These are phyloP conservation scores for Hyphopichia fennica DNA, from an alignment of 1,139 yeast species.

Conservation along the genomic window DNA sequence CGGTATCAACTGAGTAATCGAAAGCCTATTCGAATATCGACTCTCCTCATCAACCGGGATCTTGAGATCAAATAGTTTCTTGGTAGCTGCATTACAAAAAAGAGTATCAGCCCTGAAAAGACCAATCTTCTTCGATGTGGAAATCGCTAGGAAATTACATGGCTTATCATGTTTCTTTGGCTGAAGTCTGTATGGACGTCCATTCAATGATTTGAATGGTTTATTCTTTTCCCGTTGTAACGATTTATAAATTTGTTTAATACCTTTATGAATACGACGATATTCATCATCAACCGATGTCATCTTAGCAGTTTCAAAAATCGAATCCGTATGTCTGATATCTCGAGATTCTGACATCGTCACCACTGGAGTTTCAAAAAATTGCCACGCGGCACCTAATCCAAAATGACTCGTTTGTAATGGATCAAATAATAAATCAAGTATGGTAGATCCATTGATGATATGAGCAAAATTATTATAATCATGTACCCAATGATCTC, in stretches of 20 bases:
- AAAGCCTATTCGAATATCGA: slow-evolving; percentile 50
- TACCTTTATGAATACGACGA: slow-evolving; percentile 30
- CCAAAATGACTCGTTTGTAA: slow-evolving; percentile 46
- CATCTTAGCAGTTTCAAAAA: slow-evolving; percentile 17
- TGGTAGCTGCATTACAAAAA: slow-evolving; percentile 52
- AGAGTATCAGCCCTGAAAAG: slow-evolving; percentile 52
- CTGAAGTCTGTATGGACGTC: slow-evolving; percentile 9
- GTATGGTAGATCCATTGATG: slow-evolving; percentile 33
- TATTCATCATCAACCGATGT: slow-evolving; percentile 39
- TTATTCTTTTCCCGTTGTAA: neutral
- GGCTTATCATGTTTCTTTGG: slow-evolving; percentile 5
- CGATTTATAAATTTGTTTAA: slow-evolving; percentile 3
- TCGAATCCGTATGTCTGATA: slow-evolving; percentile 1
- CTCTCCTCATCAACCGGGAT: slow-evolving; percentile 38
- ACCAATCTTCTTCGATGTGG: slow-evolving; percentile 45
- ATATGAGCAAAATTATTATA: slow-evolving; percentile 24
- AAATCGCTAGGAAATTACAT: slow-evolving; percentile 35
- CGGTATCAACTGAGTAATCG: slow-evolving; percentile 52
- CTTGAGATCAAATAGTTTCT: slow-evolving; percentile 39
- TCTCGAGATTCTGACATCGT: slow-evolving; percentile 9
- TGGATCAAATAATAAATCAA: slow-evolving; percentile 38
- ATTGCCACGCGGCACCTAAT: slow-evolving; percentile 43
- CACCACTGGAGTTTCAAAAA: slow-evolving; percentile 29
- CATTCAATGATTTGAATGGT: slow-evolving; percentile 12
- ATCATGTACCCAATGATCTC: slow-evolving; percentile 40